Base-by-base conservation (phyloP, 2,329 filamentous ascomycete genomes). In the Talaromyces albobiverticillius region DNA sequence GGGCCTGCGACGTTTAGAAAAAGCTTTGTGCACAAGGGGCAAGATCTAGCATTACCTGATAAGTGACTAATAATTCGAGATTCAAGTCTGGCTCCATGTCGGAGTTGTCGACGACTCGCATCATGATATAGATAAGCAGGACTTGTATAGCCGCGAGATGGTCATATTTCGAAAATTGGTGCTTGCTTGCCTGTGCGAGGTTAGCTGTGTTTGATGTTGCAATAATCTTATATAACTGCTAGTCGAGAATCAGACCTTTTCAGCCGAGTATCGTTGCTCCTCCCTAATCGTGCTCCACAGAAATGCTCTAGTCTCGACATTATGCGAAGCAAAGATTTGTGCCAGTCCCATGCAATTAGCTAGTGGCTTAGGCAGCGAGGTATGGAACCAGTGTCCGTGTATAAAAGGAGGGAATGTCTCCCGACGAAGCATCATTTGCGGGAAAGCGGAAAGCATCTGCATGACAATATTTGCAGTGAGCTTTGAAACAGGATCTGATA, bases 281-380 rank as follows among this genome's bases (percentile, higher is more conserved):
- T 22, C n/a, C 16, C 31, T 34, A 2, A 45, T 31, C 11, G 23
- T 16, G 29, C 14, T 29, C 49, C 49, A 51, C n/a, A 51, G 38
- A 8, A 25, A 51, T 18, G 20, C 10, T 16, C 31, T 51, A 13
- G 18, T 51, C 14, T 45, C 49, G 11, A 9, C 10, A 51, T 45
- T 51, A 29, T 46, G 49, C 1, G 49, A 51, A 38, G 41, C 31
- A 29, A 51, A 51, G 3, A 51, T 26, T n/a, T 51, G 49, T 20
- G 49, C 49, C 31, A 51, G 22, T 1, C 40, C 49, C 49, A 51
- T 51, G 31, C 49, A 51, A 36, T 45, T 51, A 9, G 29, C 31
- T 2, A 51, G 14, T n/a, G 49, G 49, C 10, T 38, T 22, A 5
- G 49, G 49, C 10, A 51, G 14, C 3, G 20, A 14, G 5, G 29